phyloP scores from a whole-genome alignment of 768 basidiomycete species.

The Hirschioporus abietinus region DNA sequence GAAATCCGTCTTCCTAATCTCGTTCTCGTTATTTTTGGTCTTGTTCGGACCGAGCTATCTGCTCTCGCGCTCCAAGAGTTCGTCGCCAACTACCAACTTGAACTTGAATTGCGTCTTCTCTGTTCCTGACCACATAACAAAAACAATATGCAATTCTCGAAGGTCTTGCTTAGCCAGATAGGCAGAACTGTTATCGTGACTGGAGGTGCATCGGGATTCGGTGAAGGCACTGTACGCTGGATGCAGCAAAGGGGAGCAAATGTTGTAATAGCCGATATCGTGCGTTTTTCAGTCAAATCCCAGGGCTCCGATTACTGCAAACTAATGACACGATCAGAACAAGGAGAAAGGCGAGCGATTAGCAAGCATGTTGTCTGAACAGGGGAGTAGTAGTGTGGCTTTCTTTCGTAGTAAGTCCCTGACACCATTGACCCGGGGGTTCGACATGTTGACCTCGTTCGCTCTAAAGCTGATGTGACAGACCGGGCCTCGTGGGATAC shows the following conservation, averaged over 20 bases:
- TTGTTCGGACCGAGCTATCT: neutral
- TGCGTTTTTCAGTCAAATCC: neutral
- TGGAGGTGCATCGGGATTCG: neutral
- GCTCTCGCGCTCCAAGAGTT: too few relatives aligned
- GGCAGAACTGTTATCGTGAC: neutral
- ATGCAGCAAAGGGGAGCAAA: neutral
- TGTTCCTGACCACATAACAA: neutral
- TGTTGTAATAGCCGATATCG: neutral
- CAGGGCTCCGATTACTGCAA: neutral
- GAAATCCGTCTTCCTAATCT: neutral
- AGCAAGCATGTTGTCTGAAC: neutral
- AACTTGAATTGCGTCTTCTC: neutral
- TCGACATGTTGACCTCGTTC: neutral
- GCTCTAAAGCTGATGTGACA: neutral
- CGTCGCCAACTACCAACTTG: neutral
- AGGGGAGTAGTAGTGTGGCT: neutral
- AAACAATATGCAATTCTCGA: neutral
- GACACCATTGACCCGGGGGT: neutral
- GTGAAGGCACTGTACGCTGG: slow-evolving; percentile 5
- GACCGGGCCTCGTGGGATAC: neutral
- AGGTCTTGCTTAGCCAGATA: neutral
- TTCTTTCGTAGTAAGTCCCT: neutral
- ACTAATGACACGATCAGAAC: neutral
- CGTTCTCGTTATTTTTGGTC: neutral
- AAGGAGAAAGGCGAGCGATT: neutral